Conservation (phyloP, 2,329 filamentous ascomycete species). For the Zelopaecilomyces penicillatus region DNA sequence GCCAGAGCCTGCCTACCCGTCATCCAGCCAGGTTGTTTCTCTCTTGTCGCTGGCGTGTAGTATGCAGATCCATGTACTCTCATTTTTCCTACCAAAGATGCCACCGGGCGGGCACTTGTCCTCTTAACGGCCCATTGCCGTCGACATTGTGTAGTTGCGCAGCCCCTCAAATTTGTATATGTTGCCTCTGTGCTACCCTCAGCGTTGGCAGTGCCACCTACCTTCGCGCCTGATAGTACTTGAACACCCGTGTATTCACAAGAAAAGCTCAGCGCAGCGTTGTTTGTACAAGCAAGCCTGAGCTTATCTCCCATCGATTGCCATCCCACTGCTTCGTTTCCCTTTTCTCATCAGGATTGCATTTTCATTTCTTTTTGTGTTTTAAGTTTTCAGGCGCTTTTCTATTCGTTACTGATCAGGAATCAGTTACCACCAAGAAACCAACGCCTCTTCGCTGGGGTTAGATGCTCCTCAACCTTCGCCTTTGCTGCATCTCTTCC, state of each 20-base stretch:
- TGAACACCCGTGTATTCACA: slow-evolving; percentile 21
- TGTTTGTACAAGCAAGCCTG: slow-evolving; percentile 20
- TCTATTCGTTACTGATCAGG: slow-evolving; percentile 13
- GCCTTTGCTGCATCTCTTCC: slow-evolving; percentile 43
- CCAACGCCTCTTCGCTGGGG: slow-evolving; percentile 42
- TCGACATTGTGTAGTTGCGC: slow-evolving; percentile 5
- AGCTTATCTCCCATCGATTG: too few species aligned
- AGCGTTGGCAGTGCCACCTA: slow-evolving; percentile 37
- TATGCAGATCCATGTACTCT: neutral
- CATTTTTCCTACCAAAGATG: neutral
- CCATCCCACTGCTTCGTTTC: neutral
- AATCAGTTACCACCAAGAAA: slow-evolving; percentile 47
- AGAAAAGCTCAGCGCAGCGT: slow-evolving; percentile 28
- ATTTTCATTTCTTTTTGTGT: slow-evolving; percentile 1
- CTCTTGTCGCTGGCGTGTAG: neutral
- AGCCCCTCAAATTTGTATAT: slow-evolving; percentile 10
- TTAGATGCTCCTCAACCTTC: slow-evolving; percentile 46
- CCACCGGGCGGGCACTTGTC: slow-evolving; percentile 4
- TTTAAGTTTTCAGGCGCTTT: neutral
- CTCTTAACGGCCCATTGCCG: slow-evolving; percentile 5
- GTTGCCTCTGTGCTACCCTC: slow-evolving; percentile 30
- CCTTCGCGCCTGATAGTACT: slow-evolving; percentile 19
- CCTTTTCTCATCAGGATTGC: slow-evolving; percentile 1
- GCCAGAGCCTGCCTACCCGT: neutral
- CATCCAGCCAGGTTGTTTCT: slow-evolving; percentile 2